Conservation (phyloP, 2,329 filamentous ascomycete species). For the Cryphonectria nitschkei region DNA sequence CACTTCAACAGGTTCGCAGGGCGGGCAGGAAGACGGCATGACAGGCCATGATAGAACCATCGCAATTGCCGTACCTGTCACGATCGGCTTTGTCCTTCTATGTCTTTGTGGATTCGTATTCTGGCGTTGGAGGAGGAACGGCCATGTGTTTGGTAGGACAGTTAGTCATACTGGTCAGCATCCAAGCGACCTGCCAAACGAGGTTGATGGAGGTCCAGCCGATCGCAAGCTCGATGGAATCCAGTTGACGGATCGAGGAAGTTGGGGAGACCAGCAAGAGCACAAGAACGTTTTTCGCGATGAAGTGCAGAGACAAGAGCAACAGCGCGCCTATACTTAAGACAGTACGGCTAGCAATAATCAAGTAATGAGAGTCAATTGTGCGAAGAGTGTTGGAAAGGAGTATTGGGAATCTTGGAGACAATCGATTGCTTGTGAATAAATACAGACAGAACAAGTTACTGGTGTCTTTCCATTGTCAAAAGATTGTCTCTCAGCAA, state of each 20-base stretch:
- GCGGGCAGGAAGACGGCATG: neutral
- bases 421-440: no score
- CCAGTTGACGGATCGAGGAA: constrained; percentile 2
- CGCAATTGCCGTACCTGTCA: neutral
- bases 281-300: constrained; percentile 7
- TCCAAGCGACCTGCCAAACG: neutral
- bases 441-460: no score
- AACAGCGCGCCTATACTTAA: neutral
- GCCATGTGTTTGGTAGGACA: neutral
- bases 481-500: no score
- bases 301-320: neutral
- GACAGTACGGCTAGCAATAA: neutral
- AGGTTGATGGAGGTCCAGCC: neutral
- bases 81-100: neutral
- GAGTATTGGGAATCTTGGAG: neutral
- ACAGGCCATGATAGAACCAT: neutral
- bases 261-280: neutral
- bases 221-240: neutral
- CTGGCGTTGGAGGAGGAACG: neutral
- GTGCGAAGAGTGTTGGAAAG: no score
- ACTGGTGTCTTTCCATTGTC: no score
- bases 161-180: no score
- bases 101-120: neutral
- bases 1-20: neutral
- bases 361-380: no score